Evolutionary conservation across 352 stramenopile species (phyloP).

Genomic region (Phytophthora agathidicida): DNA sequence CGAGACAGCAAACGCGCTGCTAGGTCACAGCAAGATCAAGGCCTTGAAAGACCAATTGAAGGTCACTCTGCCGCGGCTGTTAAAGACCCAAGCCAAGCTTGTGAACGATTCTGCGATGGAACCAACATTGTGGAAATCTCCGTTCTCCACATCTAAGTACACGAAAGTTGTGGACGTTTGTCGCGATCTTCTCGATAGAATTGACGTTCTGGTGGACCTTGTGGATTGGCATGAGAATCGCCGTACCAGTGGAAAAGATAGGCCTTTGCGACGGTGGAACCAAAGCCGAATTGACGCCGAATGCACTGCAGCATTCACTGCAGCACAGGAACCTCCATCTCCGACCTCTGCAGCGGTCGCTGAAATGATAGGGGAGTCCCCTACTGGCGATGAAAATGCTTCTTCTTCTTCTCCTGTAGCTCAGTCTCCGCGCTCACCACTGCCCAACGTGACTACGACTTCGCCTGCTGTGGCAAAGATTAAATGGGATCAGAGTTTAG

Average conservation of each 20-base stretch:
- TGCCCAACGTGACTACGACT: constrained; percentile 31
- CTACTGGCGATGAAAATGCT: constrained; percentile 3
- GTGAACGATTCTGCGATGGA: constrained; percentile 57
- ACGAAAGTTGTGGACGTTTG: constrained; percentile 49
- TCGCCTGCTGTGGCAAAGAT: constrained; percentile 36
- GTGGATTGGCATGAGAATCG: constrained; percentile 65
- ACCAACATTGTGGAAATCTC: constrained; percentile 60
- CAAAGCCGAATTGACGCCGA: constrained; percentile 44
- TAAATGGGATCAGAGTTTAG: constrained; percentile 49
- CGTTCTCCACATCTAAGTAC: constrained; percentile 68
- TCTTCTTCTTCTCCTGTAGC: not conserved
- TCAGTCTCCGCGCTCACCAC: constrained; percentile 19
- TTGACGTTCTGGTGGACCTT: constrained; percentile 70
- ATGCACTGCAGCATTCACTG: constrained; percentile 37
- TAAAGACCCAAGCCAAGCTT: constrained; percentile 54
- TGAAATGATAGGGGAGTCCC: constrained; percentile 18
- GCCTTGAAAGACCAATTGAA: constrained; percentile 50
- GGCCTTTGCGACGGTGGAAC: constrained; percentile 27
- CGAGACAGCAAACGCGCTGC: constrained; percentile 34
- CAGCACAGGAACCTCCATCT: constrained; percentile 33
- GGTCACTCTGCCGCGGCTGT: constrained; percentile 35
- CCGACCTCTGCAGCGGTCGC: constrained; percentile 21
- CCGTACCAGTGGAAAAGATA: constrained; percentile 33
- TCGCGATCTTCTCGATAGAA: constrained; percentile 53
- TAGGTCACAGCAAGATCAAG: constrained; percentile 41